These are phyloP conservation scores for Calonectria pseudoreteaudii DNA, from an alignment of 2,329 filamentous ascomycete genomes.

Conservation along the genomic window DNA sequence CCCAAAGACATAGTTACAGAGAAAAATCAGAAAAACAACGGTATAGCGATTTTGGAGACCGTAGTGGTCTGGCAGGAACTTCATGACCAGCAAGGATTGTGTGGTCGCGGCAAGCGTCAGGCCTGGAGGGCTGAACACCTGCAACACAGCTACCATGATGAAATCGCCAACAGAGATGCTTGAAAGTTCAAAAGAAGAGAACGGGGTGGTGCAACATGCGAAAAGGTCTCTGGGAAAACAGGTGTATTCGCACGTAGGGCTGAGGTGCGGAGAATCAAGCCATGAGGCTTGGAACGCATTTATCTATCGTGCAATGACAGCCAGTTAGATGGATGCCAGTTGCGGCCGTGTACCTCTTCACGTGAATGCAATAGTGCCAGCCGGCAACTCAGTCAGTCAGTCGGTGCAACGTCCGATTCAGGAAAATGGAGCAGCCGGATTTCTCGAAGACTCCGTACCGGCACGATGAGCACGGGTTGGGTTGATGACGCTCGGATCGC, in stretches of 20 bases:
- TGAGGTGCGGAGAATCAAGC: no score
- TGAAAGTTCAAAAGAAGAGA: no score
- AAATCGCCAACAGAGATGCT: neutral
- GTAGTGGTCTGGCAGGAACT: conserved; percentile 38
- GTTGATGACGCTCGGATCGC: conserved; percentile 26
- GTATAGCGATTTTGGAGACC: conserved; percentile 27
- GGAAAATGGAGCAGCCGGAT: neutral
- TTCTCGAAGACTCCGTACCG: neutral
- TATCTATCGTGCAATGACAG: neutral
- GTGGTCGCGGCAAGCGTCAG: conserved; percentile 33
- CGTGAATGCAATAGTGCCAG: neutral
- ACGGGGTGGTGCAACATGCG: no score
- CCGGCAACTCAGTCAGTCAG: no score
- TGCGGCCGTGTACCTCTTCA: no score
- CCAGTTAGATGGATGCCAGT: no score
- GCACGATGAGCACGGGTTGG: no score
- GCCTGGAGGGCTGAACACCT: conserved; percentile 28
- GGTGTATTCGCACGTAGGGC: neutral
- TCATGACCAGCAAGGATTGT: conserved; percentile 45
- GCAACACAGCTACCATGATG: conserved; percentile 30
- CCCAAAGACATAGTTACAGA: conserved; percentile 36
- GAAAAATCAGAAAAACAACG: conserved; percentile 22
- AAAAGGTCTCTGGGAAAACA: neutral
- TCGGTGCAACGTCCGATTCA: neutral
- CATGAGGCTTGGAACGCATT: neutral